A percentile compares a stretch with the other conserved stretches of the same genome.
phyloP scores from a whole-genome alignment of 139 green algal genomes.

The Zygnema cylindricum region DNA sequence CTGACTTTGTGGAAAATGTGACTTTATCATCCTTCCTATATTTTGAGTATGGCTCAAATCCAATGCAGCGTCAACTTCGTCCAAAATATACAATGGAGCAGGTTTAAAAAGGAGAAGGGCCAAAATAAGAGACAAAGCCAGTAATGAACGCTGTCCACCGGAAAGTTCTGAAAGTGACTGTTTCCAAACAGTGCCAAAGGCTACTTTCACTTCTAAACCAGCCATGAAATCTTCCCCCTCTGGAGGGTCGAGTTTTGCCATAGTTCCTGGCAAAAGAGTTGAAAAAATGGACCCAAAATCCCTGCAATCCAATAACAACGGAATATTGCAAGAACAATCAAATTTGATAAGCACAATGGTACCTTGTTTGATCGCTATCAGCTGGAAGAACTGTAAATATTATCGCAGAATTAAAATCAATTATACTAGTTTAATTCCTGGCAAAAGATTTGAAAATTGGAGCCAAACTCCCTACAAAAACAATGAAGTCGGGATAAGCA shows the following conservation, averaged over 20 bases:
- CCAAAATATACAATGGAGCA: conserved; percentile 98
- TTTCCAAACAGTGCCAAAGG: conserved; percentile 98
- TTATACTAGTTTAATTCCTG: too few species aligned
- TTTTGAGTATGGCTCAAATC: conserved; percentile 99
- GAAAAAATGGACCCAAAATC: conserved; percentile 96
- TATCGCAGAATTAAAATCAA: too few species aligned
- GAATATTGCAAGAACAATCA: too few species aligned
- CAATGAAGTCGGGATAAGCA: too few species aligned
- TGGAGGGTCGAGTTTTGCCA: conserved; percentile 89
- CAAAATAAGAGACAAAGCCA: conserved; percentile 96
- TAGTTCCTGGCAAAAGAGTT: conserved; percentile 93
- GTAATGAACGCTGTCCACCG: conserved; percentile 92
- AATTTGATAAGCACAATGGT: too few species aligned
- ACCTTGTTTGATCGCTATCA: too few species aligned
- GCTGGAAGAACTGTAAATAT: too few species aligned
- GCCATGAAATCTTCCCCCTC: conserved; percentile 71
- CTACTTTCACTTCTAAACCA: conserved; percentile 92
- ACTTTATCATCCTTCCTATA: conserved; percentile 96
- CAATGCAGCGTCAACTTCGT: conserved; percentile 95
- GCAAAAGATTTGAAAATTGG: too few species aligned
- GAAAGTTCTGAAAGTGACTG: conserved; percentile 93
- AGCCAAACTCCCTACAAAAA: too few species aligned
- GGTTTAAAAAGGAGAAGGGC: conserved; percentile 97
- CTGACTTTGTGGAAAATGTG: conserved; percentile 91
- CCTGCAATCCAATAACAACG: too few species aligned